Evolutionary conservation across 768 basidiomycete genomes (phyloP).

Genomic region (Russula sp.): DNA sequence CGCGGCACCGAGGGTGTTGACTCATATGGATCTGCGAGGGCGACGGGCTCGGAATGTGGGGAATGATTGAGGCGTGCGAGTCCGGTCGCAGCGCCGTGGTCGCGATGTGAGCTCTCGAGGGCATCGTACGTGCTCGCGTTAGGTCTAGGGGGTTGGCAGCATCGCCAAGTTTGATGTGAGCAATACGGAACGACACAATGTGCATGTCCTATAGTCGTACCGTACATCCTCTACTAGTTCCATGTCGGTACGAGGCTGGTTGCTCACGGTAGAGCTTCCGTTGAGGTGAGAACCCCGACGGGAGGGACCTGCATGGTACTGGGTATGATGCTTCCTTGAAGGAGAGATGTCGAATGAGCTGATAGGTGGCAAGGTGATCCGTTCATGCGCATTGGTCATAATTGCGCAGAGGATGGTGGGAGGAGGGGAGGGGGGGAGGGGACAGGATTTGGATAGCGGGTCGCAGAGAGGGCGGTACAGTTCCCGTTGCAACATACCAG

Average conservation of each 20-base stretch:
- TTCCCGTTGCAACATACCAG: conserved; percentile 14
- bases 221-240: conserved; percentile 1
- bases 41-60: conserved; percentile 13
- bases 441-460: conserved; percentile 3
- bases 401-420: not conserved
- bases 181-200: not conserved
- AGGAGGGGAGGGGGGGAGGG: not conserved
- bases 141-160: not conserved
- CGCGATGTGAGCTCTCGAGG: not conserved
- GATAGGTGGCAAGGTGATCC: conserved; percentile 18
- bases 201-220: not conserved
- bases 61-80: conserved; percentile 6
- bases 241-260: not conserved
- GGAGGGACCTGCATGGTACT: conserved; percentile 1
- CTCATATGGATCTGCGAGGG: conserved; percentile 1
- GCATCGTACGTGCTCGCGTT: not conserved
- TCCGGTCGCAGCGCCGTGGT: not conserved
- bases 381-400: conserved; percentile 21
- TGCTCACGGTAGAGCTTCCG: conserved; percentile 5
- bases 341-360: conserved; percentile 19
- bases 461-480: conserved; percentile 3
- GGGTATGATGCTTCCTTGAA: not conserved
- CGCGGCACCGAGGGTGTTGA: conserved; percentile 1
- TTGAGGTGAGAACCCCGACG: conserved; percentile 2
- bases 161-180: not conserved